Evolutionary conservation across 495 filamentous ascomycete species (phyloP).

Genomic region (Ascodesmis nigricans): DNA sequence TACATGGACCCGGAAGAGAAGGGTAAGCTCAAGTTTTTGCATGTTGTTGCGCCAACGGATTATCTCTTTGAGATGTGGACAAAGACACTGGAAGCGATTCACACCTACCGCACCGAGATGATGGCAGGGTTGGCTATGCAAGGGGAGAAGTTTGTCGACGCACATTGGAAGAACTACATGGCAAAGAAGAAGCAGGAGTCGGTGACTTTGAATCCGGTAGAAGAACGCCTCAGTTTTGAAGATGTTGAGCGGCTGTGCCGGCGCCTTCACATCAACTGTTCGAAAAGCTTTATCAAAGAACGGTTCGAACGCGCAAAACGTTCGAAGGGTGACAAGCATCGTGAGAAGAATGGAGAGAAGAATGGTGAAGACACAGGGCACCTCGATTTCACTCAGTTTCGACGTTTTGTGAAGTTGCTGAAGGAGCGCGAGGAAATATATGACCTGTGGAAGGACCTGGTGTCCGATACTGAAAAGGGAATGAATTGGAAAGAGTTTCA

Average conservation of each 20-base stretch:
- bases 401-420: slow-evolving; percentile 55
- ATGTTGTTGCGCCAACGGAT: slow-evolving; percentile 55
- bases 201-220: slow-evolving; percentile 26
- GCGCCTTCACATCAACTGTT: slow-evolving; percentile 71
- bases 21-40: slow-evolving; percentile 44
- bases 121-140: slow-evolving; percentile 63
- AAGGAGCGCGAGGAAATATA: slow-evolving; percentile 67
- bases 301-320: slow-evolving; percentile 58
- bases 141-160: slow-evolving; percentile 54
- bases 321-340: too few species aligned
- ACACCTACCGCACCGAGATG: slow-evolving; percentile 61
- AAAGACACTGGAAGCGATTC: slow-evolving; percentile 53
- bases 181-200: slow-evolving; percentile 22
- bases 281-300: slow-evolving; percentile 45
- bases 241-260: slow-evolving; percentile 66
- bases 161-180: slow-evolving; percentile 80
- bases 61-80: slow-evolving; percentile 56
- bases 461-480: slow-evolving; percentile 32
- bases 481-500: slow-evolving; percentile 53
- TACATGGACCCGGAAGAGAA: slow-evolving; percentile 46
- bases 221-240: slow-evolving; percentile 48
- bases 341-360: too few species aligned
- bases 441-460: slow-evolving; percentile 37
- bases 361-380: slow-evolving; percentile 31
- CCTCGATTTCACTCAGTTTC: slow-evolving; percentile 56